Evolutionary conservation across 352 stramenopile species (phyloP), one percentile per base, ranked within the genome.

Genomic region (Pythium graminicola): DNA sequence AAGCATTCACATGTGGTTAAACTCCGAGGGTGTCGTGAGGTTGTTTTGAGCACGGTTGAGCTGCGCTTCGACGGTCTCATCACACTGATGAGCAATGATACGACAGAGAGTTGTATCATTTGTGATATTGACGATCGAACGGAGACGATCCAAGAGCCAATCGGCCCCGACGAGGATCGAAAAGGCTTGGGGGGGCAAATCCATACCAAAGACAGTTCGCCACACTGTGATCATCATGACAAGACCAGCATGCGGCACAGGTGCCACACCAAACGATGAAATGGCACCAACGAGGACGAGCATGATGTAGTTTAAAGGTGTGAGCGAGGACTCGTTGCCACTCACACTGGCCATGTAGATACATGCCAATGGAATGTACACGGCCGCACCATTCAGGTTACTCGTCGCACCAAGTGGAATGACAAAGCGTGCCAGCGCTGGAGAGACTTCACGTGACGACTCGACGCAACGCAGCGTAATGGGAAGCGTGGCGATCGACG

Each of bases 141-240:
- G 72, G 57, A 86, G 79, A 22, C 79, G 76, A 58, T 89, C 76
- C 33, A 90, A 46, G 49, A 90, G 71, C 72, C 78, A 89, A 54
- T 90, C 77, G 4, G 57, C 70, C 22, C 75, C 83, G 42, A 90
- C 77, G 13, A 90, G 40, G 49, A 87, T 70, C 9, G 72, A 74
- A 50, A 93, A 90, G 9, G 73, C 72, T 11, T 72, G 35, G 4
- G 49, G 56, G 1, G 79, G 81, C 33, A 89, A 42, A 11, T 81
- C 62, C 7, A 69, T 48, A 6, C 66, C 61, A 36, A 89, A 89
- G 13, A 88, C 76, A 11, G 79, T 88, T 20, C 68, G 63, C 76
- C 79, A 90, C 13, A 90, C 72, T 6, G 76, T 93, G 45, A 93
- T 79, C 23, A 83, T 69, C 75, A 89, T 87, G 22, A 88, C 79